Conservation (phyloP, 2,329 filamentous ascomycete species). For the Colletotrichum sp. region DNA sequence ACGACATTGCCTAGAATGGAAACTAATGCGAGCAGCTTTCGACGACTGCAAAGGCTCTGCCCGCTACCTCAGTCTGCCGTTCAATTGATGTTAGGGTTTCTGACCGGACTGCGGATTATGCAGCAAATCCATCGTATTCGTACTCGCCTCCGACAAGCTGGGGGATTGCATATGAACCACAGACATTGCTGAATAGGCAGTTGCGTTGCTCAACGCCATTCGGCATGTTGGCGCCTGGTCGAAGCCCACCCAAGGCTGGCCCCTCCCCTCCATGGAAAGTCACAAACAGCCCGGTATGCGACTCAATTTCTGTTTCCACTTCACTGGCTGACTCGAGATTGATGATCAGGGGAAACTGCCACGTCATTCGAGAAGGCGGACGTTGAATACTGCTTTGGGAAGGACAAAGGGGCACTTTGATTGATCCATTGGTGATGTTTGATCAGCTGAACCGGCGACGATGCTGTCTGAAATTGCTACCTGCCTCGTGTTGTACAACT, state of each 20-base stretch:
- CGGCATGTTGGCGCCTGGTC: not conserved
- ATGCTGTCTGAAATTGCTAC: conserved; percentile 17
- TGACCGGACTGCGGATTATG: not conserved
- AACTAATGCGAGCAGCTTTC: not conserved
- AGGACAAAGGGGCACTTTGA: not conserved
- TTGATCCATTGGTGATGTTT: not conserved
- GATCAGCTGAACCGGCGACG: conserved; percentile 6
- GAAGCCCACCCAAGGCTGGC: not conserved
- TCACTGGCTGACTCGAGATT: not conserved
- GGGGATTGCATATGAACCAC: not conserved
- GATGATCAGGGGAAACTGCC: not conserved
- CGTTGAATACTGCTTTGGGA: not conserved
- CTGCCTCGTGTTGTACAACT: conserved; percentile 20
- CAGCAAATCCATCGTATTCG: not conserved
- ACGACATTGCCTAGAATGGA: not conserved
- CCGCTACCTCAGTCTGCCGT: not conserved
- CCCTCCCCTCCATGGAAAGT: not conserved
- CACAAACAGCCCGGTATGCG: not conserved
- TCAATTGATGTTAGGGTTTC: not conserved
- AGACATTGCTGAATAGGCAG: not conserved
- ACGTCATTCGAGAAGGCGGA: not conserved
- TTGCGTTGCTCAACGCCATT: not conserved
- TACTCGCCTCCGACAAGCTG: not conserved
- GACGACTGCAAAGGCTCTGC: not conserved
- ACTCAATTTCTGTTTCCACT: not conserved